These are phyloP conservation scores for Naegleria lovaniensis DNA, from an alignment of 208 protist species.

Conservation along the genomic window DNA sequence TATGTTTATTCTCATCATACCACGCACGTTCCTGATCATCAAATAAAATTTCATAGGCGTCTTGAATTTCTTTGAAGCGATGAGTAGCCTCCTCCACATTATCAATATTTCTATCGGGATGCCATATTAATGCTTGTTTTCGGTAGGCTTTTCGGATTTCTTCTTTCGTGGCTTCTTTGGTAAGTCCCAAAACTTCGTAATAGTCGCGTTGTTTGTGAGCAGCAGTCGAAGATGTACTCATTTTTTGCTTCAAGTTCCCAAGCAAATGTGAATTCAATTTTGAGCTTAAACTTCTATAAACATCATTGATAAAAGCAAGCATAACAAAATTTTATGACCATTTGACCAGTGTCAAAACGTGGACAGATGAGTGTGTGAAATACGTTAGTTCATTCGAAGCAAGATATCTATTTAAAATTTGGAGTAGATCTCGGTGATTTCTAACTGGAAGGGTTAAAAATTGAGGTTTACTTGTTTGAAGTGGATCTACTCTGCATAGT, in stretches of 20 bases:
- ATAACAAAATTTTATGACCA: too few relatives aligned
- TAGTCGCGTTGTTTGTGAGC: slow-evolving; percentile 29
- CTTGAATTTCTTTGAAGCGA: slow-evolving; percentile 33
- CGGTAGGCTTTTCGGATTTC: slow-evolving; percentile 81
- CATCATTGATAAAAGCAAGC: too few relatives aligned
- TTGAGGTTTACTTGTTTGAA: too few relatives aligned
- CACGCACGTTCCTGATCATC: slow-evolving; percentile 24
- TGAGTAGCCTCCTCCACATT: slow-evolving; percentile 52
- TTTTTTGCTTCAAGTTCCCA: background rate
- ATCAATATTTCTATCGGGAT: slow-evolving; percentile 71
- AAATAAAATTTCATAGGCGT: slow-evolving; percentile 33
- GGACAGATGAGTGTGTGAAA: too few relatives aligned
- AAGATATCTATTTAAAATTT: too few relatives aligned
- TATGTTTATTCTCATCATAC: slow-evolving; percentile 16
- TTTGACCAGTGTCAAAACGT: too few relatives aligned
- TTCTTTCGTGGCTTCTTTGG: slow-evolving; percentile 59
- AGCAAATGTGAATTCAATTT: too few relatives aligned
- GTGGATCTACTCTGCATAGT: too few relatives aligned
- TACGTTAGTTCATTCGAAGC: too few relatives aligned
- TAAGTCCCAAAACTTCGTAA: slow-evolving; percentile 67
- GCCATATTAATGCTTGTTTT: slow-evolving; percentile 71
- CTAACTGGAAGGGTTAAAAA: too few relatives aligned
- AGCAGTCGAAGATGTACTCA: background rate
- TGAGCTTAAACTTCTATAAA: too few relatives aligned
- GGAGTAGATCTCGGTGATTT: too few relatives aligned